phyloP scores from a whole-genome alignment of 2,329 filamentous ascomycete genomes.

The Acephala macrosclerotiorum region DNA sequence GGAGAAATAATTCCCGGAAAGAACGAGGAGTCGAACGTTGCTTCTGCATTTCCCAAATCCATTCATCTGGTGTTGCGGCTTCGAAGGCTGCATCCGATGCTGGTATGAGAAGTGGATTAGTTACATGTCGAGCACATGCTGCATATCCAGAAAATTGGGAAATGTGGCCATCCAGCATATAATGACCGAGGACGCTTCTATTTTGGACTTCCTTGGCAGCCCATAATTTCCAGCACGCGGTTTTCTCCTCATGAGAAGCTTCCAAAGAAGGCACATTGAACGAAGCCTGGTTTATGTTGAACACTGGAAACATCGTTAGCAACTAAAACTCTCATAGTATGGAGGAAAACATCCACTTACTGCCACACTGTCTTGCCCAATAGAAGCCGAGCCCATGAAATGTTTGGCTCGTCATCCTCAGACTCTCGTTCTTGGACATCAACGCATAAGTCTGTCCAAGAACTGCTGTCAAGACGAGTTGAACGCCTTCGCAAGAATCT shows the following conservation, averaged over 20 bases:
- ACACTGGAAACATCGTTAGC: slow-evolving; percentile 40
- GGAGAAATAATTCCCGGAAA: slow-evolving; percentile 50
- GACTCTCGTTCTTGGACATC: slow-evolving; percentile 50
- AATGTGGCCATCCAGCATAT: slow-evolving; percentile 52
- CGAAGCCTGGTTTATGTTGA: slow-evolving; percentile 45
- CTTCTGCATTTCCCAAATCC: slow-evolving; percentile 47
- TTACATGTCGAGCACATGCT: slow-evolving; percentile 46
- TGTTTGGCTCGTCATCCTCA: slow-evolving; percentile 51
- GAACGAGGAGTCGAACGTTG: slow-evolving; percentile 43
- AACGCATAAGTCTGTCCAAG: slow-evolving; percentile 52
- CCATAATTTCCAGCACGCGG: slow-evolving; percentile 51
- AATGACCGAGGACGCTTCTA: slow-evolving; percentile 51
- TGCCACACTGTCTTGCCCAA: slow-evolving; percentile 52
- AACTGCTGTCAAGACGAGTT: slow-evolving; percentile 51
- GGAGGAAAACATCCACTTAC: neutral
- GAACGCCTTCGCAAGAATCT: slow-evolving; percentile 51
- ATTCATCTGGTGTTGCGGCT: slow-evolving; percentile 49
- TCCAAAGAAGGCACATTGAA: slow-evolving; percentile 45
- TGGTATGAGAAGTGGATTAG: slow-evolving; percentile 49
- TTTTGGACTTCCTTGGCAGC: slow-evolving; percentile 51
- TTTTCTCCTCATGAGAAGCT: slow-evolving; percentile 45
- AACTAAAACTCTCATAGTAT: neutral
- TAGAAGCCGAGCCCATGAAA: slow-evolving; percentile 52
- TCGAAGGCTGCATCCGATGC: slow-evolving; percentile 50
- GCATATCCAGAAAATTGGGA: slow-evolving; percentile 44